Percentiles rank a stretch among this genome's conserved stretches.
Evolutionary conservation across 2,329 filamentous ascomycete genomes (phyloP).

Genomic region (Colletotrichum sp.): DNA sequence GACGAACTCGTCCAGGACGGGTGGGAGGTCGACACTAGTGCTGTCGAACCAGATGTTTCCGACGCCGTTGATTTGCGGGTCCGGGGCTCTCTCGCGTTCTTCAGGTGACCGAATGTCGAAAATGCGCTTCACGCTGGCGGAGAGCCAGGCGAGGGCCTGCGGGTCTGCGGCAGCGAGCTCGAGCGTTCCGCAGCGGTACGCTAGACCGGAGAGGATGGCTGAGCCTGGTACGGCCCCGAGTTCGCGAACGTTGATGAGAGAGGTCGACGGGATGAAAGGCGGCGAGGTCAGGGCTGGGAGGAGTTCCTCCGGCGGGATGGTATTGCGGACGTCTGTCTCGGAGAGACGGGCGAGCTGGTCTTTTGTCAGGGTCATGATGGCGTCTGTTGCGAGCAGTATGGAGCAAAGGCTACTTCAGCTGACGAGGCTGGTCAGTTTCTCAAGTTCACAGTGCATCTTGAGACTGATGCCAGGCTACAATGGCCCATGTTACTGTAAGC

Average conservation of each 20-base stretch:
- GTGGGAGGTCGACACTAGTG: constrained; percentile 36
- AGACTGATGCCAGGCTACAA: background rate
- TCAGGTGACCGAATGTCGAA: constrained; percentile 55
- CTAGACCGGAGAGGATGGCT: constrained; percentile 42
- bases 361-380: background rate
- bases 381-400: background rate
- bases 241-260: constrained; percentile 59
- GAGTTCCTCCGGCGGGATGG: constrained; percentile 42
- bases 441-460: background rate
- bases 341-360: constrained; percentile 32
- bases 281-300: constrained; percentile 39
- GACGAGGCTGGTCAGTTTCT: background rate
- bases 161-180: constrained; percentile 31
- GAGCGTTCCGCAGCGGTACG: constrained; percentile 54
- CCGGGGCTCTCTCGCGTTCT: constrained; percentile 48
- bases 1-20: constrained; percentile 46
- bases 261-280: constrained; percentile 51
- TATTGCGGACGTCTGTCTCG: constrained; percentile 42
- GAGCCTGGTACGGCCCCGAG: constrained; percentile 49
- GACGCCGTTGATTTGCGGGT: constrained; percentile 48
- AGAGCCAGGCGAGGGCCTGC: constrained; percentile 38
- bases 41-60: constrained; percentile 49
- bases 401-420: background rate
- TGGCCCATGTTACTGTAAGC: background rate
- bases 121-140: constrained; percentile 43